These are phyloP conservation scores for Rhizopogon vesiculosus DNA, from an alignment of 768 basidiomycete species.

Conservation along the genomic window DNA sequence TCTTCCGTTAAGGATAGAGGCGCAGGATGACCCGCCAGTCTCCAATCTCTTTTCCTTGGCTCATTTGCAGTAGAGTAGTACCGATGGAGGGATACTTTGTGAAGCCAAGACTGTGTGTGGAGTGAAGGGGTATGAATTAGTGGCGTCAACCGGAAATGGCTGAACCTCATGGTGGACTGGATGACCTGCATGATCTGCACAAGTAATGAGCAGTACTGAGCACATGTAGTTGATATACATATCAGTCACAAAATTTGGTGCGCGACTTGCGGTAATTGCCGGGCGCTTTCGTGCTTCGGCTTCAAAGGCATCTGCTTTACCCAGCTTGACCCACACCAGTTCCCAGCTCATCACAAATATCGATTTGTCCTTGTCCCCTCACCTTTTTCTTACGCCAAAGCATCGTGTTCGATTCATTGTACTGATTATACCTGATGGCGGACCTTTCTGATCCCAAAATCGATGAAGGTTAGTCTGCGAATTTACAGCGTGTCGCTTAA, in stretches of 20 bases:
- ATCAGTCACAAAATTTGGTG: not conserved
- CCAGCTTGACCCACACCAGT: not conserved
- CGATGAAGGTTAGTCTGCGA: constrained; percentile 51
- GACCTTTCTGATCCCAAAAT: constrained; percentile 75
- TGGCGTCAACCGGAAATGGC: not conserved
- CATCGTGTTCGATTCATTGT: not conserved
- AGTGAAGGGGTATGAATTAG: not conserved
- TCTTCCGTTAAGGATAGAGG: constrained; percentile 26
- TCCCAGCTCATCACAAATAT: not conserved
- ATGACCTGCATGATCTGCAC: not conserved
- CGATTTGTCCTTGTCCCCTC: not conserved
- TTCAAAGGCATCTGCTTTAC: not conserved
- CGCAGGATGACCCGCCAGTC: constrained; percentile 25
- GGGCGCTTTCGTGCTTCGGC: not conserved
- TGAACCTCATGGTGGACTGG: not conserved
- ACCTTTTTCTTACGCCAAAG: not conserved
- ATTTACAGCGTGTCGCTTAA: constrained; percentile 1
- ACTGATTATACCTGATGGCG: constrained; percentile 47
- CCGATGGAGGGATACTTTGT: constrained; percentile 12
- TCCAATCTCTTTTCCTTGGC: constrained; percentile 24
- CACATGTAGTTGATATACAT: no score
- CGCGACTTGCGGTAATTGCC: not conserved
- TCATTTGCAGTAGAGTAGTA: constrained; percentile 19
- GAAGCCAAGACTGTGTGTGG: constrained; percentile 1
- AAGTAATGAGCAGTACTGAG: no score